Conservation (phyloP, 306 rosid species). For the Quercus rubra region DNA sequence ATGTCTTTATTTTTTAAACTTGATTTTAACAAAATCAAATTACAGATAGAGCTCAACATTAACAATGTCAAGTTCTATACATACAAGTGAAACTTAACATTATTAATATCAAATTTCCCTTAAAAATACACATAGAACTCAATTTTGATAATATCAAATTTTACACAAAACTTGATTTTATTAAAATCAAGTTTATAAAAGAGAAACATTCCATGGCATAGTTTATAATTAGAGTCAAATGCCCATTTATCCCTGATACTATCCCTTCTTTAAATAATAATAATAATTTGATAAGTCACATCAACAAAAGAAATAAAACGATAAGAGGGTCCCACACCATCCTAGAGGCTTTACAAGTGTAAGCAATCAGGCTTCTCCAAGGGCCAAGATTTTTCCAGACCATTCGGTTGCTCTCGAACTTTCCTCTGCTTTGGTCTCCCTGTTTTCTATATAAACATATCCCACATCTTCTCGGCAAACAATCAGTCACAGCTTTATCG, state of each 20-base stretch:
- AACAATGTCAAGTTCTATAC: too few relatives aligned
- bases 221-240: too few relatives aligned
- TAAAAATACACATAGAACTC: fast-evolving
- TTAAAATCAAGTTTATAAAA: too few relatives aligned
- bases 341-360: background rate
- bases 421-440: constrained; percentile 14
- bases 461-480: background rate
- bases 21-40: too few relatives aligned
- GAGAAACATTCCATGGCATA: fast-evolving
- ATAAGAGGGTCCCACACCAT: background rate
- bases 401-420: constrained; percentile 32
- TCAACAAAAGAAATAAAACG: background rate
- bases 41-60: fast-evolving
- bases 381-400: constrained; percentile 34
- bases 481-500: background rate
- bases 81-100: too few relatives aligned
- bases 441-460: background rate
- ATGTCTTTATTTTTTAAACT: fast-evolving
- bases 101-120: fast-evolving
- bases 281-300: background rate
- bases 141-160: fast-evolving
- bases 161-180: fast-evolving
- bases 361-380: background rate
- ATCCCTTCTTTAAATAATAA: too few relatives aligned
- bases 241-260: too few relatives aligned